Conservation (phyloP, 2,329 filamentous ascomycete species). For the Cercospora zeina region DNA sequence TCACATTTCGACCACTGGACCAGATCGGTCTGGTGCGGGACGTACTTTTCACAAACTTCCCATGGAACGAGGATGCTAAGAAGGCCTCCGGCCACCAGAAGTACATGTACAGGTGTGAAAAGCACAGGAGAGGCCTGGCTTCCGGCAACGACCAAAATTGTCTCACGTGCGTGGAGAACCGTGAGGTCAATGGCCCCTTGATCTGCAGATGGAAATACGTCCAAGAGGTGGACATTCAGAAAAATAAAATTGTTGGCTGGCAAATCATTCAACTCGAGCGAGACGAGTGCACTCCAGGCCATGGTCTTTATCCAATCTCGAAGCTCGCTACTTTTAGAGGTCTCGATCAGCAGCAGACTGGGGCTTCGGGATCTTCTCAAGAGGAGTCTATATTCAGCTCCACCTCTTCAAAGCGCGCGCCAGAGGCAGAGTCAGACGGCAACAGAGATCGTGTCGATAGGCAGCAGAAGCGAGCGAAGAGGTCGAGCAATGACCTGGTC, state of each 20-base stretch:
- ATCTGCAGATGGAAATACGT: background rate
- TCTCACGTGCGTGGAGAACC: background rate
- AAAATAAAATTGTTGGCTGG: background rate
- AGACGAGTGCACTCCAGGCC: background rate
- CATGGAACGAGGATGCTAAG: background rate
- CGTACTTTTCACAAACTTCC: background rate
- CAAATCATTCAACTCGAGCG: background rate
- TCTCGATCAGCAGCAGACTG: background rate
- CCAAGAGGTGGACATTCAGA: background rate
- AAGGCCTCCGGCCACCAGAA: background rate
- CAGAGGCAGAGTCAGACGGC: background rate
- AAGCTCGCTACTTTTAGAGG: background rate
- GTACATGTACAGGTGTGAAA: background rate
- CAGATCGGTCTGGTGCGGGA: background rate
- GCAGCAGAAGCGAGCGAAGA: background rate
- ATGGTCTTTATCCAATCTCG: background rate
- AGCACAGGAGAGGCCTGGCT: background rate
- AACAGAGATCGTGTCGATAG: too few species aligned
- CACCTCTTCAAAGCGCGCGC: background rate
- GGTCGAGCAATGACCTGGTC: background rate
- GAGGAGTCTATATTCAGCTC: accelerated
- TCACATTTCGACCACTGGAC: constrained; percentile 24
- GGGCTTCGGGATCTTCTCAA: background rate
- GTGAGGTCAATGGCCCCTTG: background rate
- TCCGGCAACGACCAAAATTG: background rate